Percentiles rank a stretch among this genome's conserved stretches.
phyloP scores from a whole-genome alignment of 768 basidiomycete genomes.

The Clitopilus hobsonii region DNA sequence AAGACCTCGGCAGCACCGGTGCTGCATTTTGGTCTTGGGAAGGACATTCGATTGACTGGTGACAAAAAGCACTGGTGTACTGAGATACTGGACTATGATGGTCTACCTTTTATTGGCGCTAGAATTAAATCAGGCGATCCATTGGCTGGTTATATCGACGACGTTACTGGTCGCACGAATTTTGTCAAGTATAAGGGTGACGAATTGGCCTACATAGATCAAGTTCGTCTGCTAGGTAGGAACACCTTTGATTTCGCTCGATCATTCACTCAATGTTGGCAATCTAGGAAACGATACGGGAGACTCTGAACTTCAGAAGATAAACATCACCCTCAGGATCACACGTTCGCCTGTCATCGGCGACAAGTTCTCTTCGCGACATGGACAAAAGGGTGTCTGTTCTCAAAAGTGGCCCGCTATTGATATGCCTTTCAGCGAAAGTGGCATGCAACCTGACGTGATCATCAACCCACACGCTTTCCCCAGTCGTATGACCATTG shows the following conservation, averaged over 20 bases:
- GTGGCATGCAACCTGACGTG: conserved; percentile 97
- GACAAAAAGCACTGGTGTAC: conserved; percentile 39
- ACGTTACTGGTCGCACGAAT: conserved; percentile 74
- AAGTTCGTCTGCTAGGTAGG: conserved; percentile 86
- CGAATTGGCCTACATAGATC: conserved; percentile 84
- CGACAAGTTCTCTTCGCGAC: conserved; percentile 98
- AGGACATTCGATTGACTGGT: conserved; percentile 55
- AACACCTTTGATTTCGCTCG: no score
- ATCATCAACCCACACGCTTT: conserved; percentile 99
- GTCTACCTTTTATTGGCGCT: conserved; percentile 76
- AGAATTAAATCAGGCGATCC: conserved; percentile 70
- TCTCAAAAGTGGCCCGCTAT: conserved; percentile 98
- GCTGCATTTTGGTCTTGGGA: conserved; percentile 87
- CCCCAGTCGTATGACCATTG: conserved; percentile 99
- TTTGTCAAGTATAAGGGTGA: conserved; percentile 97
- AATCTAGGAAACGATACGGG: conserved; percentile 75
- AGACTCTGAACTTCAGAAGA: conserved; percentile 84
- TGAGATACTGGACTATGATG: conserved; percentile 72
- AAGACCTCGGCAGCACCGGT: conserved; percentile 40
- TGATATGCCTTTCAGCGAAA: conserved; percentile 99
- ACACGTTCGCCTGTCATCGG: conserved; percentile 96
- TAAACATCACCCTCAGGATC: conserved; percentile 91
- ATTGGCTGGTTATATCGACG: conserved; percentile 84
- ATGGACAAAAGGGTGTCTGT: conserved; percentile 99
- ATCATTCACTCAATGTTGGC: no score